A percentile compares a stretch with the other conserved stretches of the same genome.
These are phyloP conservation scores for Xylaria digitata DNA, from an alignment of 2,329 filamentous ascomycete species.

Conservation along the genomic window DNA sequence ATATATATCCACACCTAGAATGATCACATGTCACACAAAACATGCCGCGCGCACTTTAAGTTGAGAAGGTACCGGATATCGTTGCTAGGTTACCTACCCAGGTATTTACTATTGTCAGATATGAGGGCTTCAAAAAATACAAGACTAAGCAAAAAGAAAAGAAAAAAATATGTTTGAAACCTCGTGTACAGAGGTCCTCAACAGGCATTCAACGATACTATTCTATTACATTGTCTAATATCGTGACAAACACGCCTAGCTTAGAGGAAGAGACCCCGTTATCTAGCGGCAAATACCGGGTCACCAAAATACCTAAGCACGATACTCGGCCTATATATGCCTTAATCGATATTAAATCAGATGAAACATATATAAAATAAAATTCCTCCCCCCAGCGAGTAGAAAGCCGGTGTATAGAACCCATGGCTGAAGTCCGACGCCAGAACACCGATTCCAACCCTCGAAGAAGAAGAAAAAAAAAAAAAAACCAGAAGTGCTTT, in stretches of 20 bases:
- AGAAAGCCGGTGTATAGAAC: background rate
- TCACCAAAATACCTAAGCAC: background rate
- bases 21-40: no score
- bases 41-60: no score
- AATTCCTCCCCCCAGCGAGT: constrained; percentile 6
- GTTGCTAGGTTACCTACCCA: no score
- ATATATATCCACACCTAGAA: no score
- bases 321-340: constrained; percentile 5
- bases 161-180: background rate
- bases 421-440: constrained; percentile 12
- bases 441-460: constrained; percentile 27
- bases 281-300: background rate
- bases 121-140: background rate
- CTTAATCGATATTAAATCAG: constrained; percentile 5
- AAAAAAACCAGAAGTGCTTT: constrained; percentile 21
- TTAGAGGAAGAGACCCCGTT: background rate
- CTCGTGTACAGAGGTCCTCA: background rate
- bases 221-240: constrained; percentile 15
- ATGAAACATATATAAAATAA: constrained; percentile 14
- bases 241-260: background rate
- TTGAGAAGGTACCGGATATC: no score
- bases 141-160: background rate
- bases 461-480: background rate
- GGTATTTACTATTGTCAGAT: no score
- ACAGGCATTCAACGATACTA: background rate